Percentiles rank a stretch among this genome's conserved stretches.
These are phyloP conservation scores for Populus euphratica DNA, from an alignment of 345 rosid species.

Conservation along the genomic window DNA sequence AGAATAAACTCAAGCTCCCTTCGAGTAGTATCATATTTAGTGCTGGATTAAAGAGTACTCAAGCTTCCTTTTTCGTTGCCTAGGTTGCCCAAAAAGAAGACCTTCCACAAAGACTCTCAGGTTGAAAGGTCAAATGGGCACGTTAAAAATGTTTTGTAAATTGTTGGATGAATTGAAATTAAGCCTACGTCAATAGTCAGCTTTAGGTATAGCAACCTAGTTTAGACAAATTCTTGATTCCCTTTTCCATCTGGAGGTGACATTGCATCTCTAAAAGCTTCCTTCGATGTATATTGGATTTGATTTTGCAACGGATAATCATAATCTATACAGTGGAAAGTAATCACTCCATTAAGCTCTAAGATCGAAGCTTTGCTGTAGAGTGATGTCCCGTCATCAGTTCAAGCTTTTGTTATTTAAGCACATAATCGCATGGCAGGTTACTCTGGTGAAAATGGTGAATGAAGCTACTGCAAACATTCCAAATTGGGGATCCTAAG, in stretches of 20 bases:
- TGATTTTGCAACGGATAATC: background rate
- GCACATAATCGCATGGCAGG: constrained; percentile 41
- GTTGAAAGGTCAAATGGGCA: background rate
- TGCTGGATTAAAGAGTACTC: too few relatives aligned
- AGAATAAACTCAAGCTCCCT: background rate
- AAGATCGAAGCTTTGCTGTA: background rate
- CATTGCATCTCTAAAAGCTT: background rate
- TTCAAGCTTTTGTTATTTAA: background rate
- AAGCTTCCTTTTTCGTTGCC: too few relatives aligned
- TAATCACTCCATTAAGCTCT: background rate
- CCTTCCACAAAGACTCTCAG: too few relatives aligned
- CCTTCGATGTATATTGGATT: background rate
- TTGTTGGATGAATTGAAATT: background rate
- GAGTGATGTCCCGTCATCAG: background rate
- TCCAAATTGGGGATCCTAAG: constrained; percentile 66
- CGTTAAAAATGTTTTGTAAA: background rate
- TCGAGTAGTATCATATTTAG: background rate
- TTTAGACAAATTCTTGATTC: background rate
- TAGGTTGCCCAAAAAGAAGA: too few relatives aligned
- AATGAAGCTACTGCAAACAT: constrained; percentile 89
- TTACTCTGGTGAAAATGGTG: constrained; percentile 84
- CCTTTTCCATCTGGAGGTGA: background rate
- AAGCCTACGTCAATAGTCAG: background rate
- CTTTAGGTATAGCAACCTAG: background rate
- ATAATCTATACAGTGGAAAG: background rate